Base-by-base conservation (phyloP, 2,329 filamentous ascomycete species). In the Coniochaeta ligniaria region DNA sequence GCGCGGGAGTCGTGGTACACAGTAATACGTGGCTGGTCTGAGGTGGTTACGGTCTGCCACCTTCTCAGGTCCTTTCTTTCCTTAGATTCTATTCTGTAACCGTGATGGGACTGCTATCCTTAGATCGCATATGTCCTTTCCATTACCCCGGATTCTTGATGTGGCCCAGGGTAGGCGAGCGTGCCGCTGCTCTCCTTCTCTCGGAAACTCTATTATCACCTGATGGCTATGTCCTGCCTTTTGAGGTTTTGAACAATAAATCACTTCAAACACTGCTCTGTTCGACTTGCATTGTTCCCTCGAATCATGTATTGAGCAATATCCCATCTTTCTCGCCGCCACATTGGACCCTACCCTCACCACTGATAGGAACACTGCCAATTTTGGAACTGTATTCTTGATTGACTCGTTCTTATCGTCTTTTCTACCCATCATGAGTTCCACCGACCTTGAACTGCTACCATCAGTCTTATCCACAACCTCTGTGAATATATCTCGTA, bases 231-330 rank as follows among this genome's bases (percentile, higher is more conserved):
- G 12, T 52, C 47, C 24, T 47, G 43, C 43, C 43, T 47, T 12
- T 9, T 26, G 12, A 12, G 16, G 43, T 9, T 17, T 17, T n/a
- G 47, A 31, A 47, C 17, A 26, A 47, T 47, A 20, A 26, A 24
- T 14, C 43, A 47, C 26, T 31, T 52, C 3, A 12, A 28, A 7
- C 47, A 22, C 47, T n/a, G 47, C 59, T 57, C 28, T 61, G 45
- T 36, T 59, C 55, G 52, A 60, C 36, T 43, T 58, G 47, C 59
- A 60, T 63, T 60, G 24, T 60, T 62, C 58, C 50, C 38, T 58
- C 60, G 58, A 52, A 67, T 60, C 63, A 67, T 66, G 66, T 62
- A 66, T 65, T 65, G 64, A 66, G n/a, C 56, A 60, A 31, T 28
- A 24, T 16, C 12, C 47, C 12, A 11, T 3, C 54, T 17, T 56